These are phyloP conservation scores for Cystobasidium sp. DNA, from an alignment of 1,284 basidiomycete genomes.

Conservation along the genomic window DNA sequence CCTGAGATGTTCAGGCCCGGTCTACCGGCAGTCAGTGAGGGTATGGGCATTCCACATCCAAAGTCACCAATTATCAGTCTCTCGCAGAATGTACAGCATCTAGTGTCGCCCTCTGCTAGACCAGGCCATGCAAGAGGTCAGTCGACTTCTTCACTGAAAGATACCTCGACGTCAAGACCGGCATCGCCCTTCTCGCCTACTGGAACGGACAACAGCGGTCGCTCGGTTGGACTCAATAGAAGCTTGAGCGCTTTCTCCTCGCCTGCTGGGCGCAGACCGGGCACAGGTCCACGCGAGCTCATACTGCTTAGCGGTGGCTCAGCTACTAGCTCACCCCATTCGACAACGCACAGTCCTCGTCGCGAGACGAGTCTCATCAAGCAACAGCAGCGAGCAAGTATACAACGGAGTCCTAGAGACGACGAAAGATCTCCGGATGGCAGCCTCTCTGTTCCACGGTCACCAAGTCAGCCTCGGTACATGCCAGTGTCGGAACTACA, in stretches of 20 bases:
- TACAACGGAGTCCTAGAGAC: neutral
- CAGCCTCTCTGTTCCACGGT: neutral
- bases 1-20: slow-evolving; percentile 32
- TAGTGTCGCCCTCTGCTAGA: slow-evolving; percentile 19
- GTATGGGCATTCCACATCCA: neutral
- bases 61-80: neutral
- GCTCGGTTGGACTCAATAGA: slow-evolving; percentile 8
- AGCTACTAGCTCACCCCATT: slow-evolving; percentile 21
- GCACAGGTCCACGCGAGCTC: slow-evolving; percentile 20
- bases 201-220: neutral
- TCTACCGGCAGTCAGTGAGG: neutral
- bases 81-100: slow-evolving; percentile 20
- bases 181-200: slow-evolving; percentile 13
- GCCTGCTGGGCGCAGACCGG: slow-evolving; percentile 4
- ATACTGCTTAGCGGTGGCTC: slow-evolving; percentile 27
- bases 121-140: slow-evolving; percentile 6
- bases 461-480: slow-evolving; percentile 26
- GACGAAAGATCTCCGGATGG: neutral
- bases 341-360: neutral
- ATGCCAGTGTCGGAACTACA: slow-evolving; percentile 29
- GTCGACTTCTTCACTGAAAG: slow-evolving; percentile 4
- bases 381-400: neutral
- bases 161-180: neutral
- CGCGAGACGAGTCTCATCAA: neutral
- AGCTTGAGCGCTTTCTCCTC: slow-evolving; percentile 30